Evolutionary conservation across 176 grass and related monocot species (phyloP).

Genomic region (Oryza rufipogon): DNA sequence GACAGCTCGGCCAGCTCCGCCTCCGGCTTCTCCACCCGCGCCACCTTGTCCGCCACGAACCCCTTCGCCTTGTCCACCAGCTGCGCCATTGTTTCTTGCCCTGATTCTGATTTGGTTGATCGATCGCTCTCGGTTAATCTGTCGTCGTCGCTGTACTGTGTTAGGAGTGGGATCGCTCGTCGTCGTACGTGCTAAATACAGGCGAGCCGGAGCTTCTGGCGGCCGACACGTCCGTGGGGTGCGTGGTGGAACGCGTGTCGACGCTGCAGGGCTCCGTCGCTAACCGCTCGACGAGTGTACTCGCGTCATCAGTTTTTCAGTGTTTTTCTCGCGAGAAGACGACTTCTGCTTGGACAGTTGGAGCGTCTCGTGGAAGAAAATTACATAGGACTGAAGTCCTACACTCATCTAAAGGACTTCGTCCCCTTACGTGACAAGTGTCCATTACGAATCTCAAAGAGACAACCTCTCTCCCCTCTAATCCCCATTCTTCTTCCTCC

Average conservation of each 20-base stretch:
- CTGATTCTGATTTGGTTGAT: not conserved
- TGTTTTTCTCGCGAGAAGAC: not conserved
- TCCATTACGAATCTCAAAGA: too few species aligned
- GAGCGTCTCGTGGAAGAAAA: not conserved
- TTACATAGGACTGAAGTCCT: too few species aligned
- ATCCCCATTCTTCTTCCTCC: too few species aligned
- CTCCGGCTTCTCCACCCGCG: slow-evolving; percentile 63
- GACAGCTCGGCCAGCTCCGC: slow-evolving; percentile 59
- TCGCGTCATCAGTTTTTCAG: not conserved
- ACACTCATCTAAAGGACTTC: too few species aligned
- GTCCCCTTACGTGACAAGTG: too few species aligned
- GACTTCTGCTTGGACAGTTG: not conserved
- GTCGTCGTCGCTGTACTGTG: too few species aligned
- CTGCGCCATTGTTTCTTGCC: slow-evolving; percentile 46
- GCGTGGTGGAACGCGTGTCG: not conserved
- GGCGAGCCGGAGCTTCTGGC: not conserved
- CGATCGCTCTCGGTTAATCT: too few species aligned
- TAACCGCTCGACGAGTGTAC: not conserved
- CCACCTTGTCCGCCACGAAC: slow-evolving; percentile 64
- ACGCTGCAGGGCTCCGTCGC: not conserved
- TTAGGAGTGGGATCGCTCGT: not conserved
- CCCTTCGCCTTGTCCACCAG: slow-evolving; percentile 72
- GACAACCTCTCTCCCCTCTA: too few species aligned
- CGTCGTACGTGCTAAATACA: not conserved
- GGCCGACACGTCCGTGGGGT: not conserved